Percentiles rank a stretch among this genome's conserved stretches.
phyloP scores from a whole-genome alignment of 2,329 filamentous ascomycete species.

The Nigrograna mackinnonii region DNA sequence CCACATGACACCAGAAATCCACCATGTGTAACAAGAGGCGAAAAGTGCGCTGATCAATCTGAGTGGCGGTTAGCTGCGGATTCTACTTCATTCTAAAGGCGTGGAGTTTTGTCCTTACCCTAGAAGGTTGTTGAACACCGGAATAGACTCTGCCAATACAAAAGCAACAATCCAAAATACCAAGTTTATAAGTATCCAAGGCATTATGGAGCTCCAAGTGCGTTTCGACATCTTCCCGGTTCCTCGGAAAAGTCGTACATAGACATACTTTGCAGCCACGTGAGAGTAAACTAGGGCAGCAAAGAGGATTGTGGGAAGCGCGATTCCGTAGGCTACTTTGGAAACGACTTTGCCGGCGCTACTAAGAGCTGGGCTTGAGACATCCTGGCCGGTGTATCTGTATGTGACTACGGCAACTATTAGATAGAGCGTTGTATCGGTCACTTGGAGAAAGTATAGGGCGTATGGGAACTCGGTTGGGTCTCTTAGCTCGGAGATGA shows the following conservation, averaged over 20 bases:
- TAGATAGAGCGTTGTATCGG: constrained; percentile 65
- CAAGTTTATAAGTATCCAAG: constrained; percentile 63
- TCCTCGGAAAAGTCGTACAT: constrained; percentile 63
- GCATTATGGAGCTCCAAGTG: constrained; percentile 30
- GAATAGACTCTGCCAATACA: constrained; percentile 70
- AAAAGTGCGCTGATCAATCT: constrained; percentile 62
- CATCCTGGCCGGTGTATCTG: constrained; percentile 62
- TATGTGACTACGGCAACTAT: constrained; percentile 71
- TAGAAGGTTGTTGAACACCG: constrained; percentile 67
- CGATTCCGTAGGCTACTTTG: constrained; percentile 70
- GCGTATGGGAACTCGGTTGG: constrained; percentile 65
- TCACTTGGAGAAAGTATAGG: constrained; percentile 61
- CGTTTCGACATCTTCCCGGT: constrained; percentile 45
- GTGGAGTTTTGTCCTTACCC: too few relatives aligned
- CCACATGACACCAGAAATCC: constrained; percentile 49
- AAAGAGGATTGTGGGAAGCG: constrained; percentile 71
- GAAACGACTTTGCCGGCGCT: constrained; percentile 62
- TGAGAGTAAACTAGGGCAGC: constrained; percentile 72
- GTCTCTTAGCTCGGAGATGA: constrained; percentile 66
- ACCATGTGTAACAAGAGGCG: constrained; percentile 67
- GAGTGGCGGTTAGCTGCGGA: too few relatives aligned
- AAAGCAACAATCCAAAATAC: constrained; percentile 64
- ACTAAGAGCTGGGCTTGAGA: constrained; percentile 64
- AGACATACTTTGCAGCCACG: constrained; percentile 67
- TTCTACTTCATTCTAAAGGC: too few relatives aligned